Percentiles rank a stretch among this genome's conserved stretches.
phyloP scores from a whole-genome alignment of 2,329 filamentous ascomycete genomes.

The Colletotrichum spaethianum region DNA sequence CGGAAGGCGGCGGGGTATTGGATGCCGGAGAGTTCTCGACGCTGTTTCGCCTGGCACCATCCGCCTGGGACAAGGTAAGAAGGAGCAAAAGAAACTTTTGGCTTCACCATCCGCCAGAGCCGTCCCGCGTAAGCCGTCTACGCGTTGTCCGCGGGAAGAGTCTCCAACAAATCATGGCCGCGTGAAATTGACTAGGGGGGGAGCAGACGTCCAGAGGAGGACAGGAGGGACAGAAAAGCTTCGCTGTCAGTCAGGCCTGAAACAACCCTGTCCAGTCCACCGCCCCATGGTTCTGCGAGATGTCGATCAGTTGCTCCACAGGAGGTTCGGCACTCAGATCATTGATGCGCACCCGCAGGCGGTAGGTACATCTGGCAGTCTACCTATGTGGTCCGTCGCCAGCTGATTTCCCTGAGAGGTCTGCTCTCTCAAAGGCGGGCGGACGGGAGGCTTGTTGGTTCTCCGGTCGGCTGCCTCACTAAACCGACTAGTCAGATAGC shows the following conservation, averaged over 20 bases:
- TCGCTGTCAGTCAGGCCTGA: slow-evolving; percentile 35
- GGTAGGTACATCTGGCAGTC: neutral
- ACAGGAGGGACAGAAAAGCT: slow-evolving; percentile 22
- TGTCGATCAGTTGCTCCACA: slow-evolving; percentile 38
- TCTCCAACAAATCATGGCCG: neutral
- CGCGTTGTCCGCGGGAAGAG: neutral
- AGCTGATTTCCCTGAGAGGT: neutral
- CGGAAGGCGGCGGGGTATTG: neutral
- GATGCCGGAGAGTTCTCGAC: neutral
- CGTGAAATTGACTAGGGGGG: neutral
- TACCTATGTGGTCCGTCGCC: neutral
- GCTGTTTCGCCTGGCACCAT: neutral
- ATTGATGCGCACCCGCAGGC: slow-evolving; percentile 1
- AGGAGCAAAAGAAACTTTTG: neutral
- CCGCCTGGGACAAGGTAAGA: neutral
- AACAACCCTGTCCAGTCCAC: slow-evolving; percentile 39
- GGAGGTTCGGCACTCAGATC: slow-evolving; percentile 30
- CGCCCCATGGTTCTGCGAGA: slow-evolving; percentile 31
- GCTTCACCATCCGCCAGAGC: neutral
- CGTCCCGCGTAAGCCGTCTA: neutral
- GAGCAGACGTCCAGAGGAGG: neutral
- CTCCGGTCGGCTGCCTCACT: neutral
- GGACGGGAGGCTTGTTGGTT: neutral
- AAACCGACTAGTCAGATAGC: neutral
- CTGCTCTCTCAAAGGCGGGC: neutral